A percentile compares a stretch with the other conserved stretches of the same genome.
phyloP scores from a whole-genome alignment of 192 early-diverging fungal genomes.

The Dispira simplex region DNA sequence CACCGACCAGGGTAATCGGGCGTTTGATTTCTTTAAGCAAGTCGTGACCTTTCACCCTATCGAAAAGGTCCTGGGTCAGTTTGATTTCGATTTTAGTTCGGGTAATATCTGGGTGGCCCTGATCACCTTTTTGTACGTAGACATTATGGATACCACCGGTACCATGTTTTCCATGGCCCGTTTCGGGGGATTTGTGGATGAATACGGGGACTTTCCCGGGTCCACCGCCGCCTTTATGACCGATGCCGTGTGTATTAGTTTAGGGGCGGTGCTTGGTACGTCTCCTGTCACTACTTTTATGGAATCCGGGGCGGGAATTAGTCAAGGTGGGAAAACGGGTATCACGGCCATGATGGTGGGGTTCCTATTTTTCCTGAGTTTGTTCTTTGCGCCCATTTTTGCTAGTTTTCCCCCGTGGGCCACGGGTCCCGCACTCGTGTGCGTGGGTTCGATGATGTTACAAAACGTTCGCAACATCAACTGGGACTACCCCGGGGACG shows the following conservation, averaged over 20 bases:
- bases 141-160: conserved; percentile 75
- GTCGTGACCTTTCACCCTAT: conserved; percentile 51
- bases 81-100: conserved; percentile 43
- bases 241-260: conserved; percentile 44
- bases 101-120: conserved; percentile 64
- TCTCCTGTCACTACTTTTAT: conserved; percentile 67
- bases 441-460: conserved; percentile 70
- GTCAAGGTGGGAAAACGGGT: conserved; percentile 65
- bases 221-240: conserved; percentile 56
- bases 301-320: conserved; percentile 69
- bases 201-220: conserved; percentile 64
- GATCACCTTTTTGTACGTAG: conserved; percentile 73
- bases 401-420: conserved; percentile 75
- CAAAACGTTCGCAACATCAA: conserved; percentile 51
- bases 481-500: conserved; percentile 63
- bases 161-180: conserved; percentile 76
- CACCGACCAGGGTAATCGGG: conserved; percentile 35
- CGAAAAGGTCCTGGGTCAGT: conserved; percentile 33
- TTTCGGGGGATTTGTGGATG: conserved; percentile 61
- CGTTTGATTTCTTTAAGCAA: conserved; percentile 56
- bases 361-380: conserved; percentile 54
- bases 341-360: conserved; percentile 51
- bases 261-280: conserved; percentile 57
- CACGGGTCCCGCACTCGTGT: conserved; percentile 64
- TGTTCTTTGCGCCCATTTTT: conserved; percentile 77